These are phyloP conservation scores for Cymbopogon flexuosus DNA, from an alignment of 202 grass and related monocot genomes.

Conservation along the genomic window DNA sequence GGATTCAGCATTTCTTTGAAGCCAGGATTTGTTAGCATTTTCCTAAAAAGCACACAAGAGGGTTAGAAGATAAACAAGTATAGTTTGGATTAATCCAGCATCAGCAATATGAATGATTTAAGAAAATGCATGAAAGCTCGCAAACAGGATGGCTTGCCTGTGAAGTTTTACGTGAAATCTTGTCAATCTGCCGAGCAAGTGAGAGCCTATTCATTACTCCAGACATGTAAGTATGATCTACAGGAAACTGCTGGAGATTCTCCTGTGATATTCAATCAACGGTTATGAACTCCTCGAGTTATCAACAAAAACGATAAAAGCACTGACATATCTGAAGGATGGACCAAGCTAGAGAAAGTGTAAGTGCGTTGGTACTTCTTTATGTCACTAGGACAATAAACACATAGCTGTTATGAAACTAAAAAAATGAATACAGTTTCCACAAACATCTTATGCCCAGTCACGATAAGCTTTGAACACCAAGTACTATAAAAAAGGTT, in stretches of 20 bases:
- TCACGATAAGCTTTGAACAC: background rate
- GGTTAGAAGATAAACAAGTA: constrained; percentile 7
- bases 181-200: constrained; percentile 82
- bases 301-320: background rate
- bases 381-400: background rate
- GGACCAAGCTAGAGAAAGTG: background rate
- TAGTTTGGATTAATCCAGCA: background rate
- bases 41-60: constrained; percentile 43
- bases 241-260: constrained; percentile 83
- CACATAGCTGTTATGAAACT: background rate
- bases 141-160: constrained; percentile 44
- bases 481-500: background rate
- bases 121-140: constrained; percentile 1
- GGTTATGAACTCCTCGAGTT: background rate
- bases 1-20: constrained; percentile 81
- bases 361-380: background rate
- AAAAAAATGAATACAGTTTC: background rate
- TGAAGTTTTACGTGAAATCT: constrained; percentile 64
- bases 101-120: constrained; percentile 16
- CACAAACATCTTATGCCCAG: background rate
- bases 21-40: constrained; percentile 85
- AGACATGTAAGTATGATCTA: constrained; percentile 82
- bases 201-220: constrained; percentile 68
- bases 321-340: background rate
- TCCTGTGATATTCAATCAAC: constrained; percentile 62